Evolutionary conservation across 495 filamentous ascomycete genomes (phyloP), one percentile per base, ranked within the genome.

Genomic region (Lepraria neglecta): DNA sequence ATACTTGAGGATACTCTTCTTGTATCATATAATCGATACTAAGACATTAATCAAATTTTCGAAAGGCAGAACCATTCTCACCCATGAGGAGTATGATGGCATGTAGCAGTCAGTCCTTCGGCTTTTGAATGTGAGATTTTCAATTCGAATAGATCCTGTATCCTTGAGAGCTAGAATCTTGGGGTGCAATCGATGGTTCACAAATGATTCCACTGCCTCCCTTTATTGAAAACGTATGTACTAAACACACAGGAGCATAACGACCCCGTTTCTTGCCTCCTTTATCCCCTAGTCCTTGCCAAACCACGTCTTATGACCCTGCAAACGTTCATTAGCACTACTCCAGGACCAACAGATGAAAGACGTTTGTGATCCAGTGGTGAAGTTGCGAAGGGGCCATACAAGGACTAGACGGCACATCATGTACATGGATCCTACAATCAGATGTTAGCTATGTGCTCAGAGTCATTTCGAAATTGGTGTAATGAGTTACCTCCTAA

Each of bases 251-350:
- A n/a, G 31, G 27, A 33, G 12, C 33, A 38, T 14, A 6, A 2
- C 6, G n/a, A 40, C 31, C 44, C 19, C n/a, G 19, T 38, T 0
- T n/a, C 11, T n/a, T 53, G 19, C 48, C 38, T 33, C 28, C 21
- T 30, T 3, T 17, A 10, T 46, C 30, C 15, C 19, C 52, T 59
- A 90, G 61, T 79, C 75, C 76, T 86, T 84, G 70, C 81, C 78
- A 72, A 87, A 92, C 84, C 86, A 94, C 57, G 89, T 94, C 85
- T 92, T 96, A 78, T 96, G 84, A 71, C 91, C 91, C 75, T 85
- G 59, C 68, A 62, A 76, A 71, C 58, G 54, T 44, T 30, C 40
- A 5, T 61, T 69, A 65, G 59, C 58, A 35, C 43, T n/a, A 44
- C 21, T 1, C 6, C 17, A 52, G 6, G 10, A 35, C 10, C 33